Evolutionary conservation across 305 asterid genomes (phyloP).

Genomic region (Fraxinus dipetala): DNA sequence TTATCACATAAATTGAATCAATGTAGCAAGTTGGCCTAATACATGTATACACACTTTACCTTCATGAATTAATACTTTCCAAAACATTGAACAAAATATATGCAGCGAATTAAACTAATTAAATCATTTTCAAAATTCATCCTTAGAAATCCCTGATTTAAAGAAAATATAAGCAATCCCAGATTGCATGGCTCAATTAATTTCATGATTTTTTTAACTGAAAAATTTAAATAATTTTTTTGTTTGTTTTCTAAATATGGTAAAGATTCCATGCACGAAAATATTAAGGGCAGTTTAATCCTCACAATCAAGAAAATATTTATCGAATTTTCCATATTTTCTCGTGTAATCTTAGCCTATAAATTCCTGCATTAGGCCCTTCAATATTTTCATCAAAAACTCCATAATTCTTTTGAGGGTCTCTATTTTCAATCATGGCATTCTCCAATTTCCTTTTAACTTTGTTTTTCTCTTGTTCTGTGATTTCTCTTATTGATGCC

Average conservation of each 20-base stretch:
- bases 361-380: neutral
- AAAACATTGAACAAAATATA: neutral
- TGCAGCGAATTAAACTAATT: neutral
- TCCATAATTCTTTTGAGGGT: neutral
- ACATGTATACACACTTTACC: neutral
- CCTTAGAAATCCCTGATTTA: too few relatives aligned
- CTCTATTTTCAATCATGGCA: slow-evolving; percentile 5
- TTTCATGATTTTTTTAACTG: neutral
- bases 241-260: neutral
- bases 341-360: slow-evolving; percentile 1
- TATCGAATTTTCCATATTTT: neutral
- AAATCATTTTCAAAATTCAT: neutral
- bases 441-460: slow-evolving; percentile 10
- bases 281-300: neutral
- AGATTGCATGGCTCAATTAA: neutral
- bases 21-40: neutral
- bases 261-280: neutral
- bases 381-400: neutral
- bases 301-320: neutral
- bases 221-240: neutral
- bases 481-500: slow-evolving; percentile 17
- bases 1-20: neutral
- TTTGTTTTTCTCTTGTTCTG: neutral
- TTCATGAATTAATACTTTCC: neutral
- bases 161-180: neutral